Evolutionary conservation across 805 yeast species (phyloP).

Genomic region (Dipodascopsis tothii): DNA sequence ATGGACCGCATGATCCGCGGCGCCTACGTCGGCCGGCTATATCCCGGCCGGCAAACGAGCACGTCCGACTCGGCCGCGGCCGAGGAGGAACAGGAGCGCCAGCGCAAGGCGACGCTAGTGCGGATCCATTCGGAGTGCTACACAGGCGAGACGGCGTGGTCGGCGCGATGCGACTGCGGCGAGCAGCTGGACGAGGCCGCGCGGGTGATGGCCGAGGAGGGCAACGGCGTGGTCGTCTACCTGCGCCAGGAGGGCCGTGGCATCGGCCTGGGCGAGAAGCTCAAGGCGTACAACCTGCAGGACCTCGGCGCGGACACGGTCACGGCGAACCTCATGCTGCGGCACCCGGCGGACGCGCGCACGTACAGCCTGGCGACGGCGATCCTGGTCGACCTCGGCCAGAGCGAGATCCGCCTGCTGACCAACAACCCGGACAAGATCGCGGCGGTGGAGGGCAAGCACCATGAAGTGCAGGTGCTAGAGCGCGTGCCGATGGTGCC

Average conservation of each 20-base stretch:
- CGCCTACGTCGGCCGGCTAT: slow-evolving; percentile 83
- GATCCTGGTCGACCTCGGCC: slow-evolving; percentile 74
- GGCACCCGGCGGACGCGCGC: slow-evolving; percentile 98
- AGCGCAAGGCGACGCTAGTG: slow-evolving; percentile 41
- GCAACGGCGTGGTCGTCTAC: slow-evolving; percentile 91
- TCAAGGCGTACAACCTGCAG: slow-evolving; percentile 93
- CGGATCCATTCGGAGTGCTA: slow-evolving; percentile 96
- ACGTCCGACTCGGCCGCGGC: slow-evolving; percentile 3
- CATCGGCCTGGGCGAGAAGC: slow-evolving; percentile 93
- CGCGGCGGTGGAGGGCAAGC: slow-evolving; percentile 84
- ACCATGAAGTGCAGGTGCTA: slow-evolving; percentile 62
- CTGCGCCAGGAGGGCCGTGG: slow-evolving; percentile 98
- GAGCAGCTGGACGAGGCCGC: slow-evolving; percentile 99
- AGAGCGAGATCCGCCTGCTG: slow-evolving; percentile 61
- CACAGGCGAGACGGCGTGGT: slow-evolving; percentile 99
- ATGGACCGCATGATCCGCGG: slow-evolving; percentile 97
- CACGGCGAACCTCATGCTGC: slow-evolving; percentile 81
- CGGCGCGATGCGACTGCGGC: slow-evolving; percentile 98
- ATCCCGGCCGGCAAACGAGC: slow-evolving; percentile 73
- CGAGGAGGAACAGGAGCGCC: slow-evolving; percentile 1
- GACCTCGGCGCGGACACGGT: slow-evolving; percentile 98
- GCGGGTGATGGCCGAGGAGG: slow-evolving; percentile 74
- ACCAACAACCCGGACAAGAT: slow-evolving; percentile 97
- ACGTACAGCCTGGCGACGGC: slow-evolving; percentile 91
- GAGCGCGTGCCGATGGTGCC: slow-evolving; percentile 97